phyloP scores from a whole-genome alignment of 1,284 basidiomycete species.

The Austroboletus novae-zelandiae region DNA sequence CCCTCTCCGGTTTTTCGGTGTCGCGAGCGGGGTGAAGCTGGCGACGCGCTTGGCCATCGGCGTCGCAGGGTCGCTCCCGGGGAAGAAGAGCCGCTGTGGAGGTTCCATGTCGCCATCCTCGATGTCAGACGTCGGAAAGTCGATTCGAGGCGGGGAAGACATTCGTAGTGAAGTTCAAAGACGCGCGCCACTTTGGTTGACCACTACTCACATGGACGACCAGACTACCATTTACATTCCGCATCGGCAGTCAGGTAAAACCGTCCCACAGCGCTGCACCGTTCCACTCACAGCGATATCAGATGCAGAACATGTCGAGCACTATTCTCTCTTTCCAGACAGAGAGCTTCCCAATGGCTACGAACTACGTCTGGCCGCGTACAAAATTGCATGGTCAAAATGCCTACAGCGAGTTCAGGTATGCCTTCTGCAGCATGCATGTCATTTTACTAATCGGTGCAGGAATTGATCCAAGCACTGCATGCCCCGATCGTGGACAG shows the following conservation, averaged over 20 bases:
- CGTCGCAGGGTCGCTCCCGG: slow-evolving; percentile 41
- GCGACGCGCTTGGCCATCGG: slow-evolving; percentile 54
- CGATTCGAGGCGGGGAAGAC: slow-evolving; percentile 67
- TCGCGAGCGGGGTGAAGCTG: slow-evolving; percentile 23
- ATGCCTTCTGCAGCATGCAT: slow-evolving; percentile 7
- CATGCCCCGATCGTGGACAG: slow-evolving; percentile 42
- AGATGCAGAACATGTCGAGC: slow-evolving; percentile 16
- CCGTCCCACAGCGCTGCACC: neutral
- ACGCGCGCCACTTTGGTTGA: slow-evolving; percentile 3
- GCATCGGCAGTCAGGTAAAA: slow-evolving; percentile 26
- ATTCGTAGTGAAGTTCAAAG: slow-evolving; percentile 34
- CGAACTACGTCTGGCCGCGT: slow-evolving; percentile 45
- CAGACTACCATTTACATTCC: slow-evolving; percentile 38
- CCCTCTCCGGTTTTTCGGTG: slow-evolving; percentile 26
- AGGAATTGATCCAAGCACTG: slow-evolving; percentile 46
- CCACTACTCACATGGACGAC: slow-evolving; percentile 4
- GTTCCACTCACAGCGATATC: slow-evolving; percentile 4
- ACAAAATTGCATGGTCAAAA: slow-evolving; percentile 47
- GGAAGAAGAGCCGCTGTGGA: slow-evolving; percentile 25
- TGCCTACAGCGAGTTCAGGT: slow-evolving; percentile 50
- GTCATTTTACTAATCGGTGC: neutral
- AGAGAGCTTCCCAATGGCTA: slow-evolving; percentile 42
- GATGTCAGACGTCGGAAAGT: slow-evolving; percentile 62
- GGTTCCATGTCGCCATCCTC: slow-evolving; percentile 57
- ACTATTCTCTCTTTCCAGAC: slow-evolving; percentile 24